Conservation (phyloP, 805 yeast genomes). For the Teunomyces kruisii region DNA sequence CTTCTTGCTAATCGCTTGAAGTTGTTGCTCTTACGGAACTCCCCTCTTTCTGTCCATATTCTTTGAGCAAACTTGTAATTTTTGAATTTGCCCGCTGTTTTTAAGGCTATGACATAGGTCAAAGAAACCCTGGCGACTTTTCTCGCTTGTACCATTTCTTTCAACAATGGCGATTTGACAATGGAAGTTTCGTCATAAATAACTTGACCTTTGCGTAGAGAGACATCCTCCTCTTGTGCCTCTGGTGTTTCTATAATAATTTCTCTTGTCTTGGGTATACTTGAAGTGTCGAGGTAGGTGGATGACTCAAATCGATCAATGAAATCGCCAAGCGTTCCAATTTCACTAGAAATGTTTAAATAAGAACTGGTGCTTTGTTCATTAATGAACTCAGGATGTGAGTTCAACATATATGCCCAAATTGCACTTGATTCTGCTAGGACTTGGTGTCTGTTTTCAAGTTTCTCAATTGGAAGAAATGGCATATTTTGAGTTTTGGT, state of each 20-base stretch:
- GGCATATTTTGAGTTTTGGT: slow-evolving; percentile 49
- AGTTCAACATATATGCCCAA: slow-evolving; percentile 54
- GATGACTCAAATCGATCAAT: slow-evolving; percentile 29
- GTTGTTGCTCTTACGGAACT: slow-evolving; percentile 52
- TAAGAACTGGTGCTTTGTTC: slow-evolving; percentile 48
- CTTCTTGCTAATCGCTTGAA: slow-evolving; percentile 44
- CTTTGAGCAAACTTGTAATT: slow-evolving; percentile 59
- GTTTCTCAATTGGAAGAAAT: slow-evolving; percentile 58
- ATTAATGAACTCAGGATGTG: slow-evolving; percentile 44
- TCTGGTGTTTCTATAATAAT: background rate
- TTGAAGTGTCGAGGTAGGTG: slow-evolving; percentile 28
- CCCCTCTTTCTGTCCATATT: slow-evolving; percentile 80
- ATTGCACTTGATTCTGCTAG: slow-evolving; percentile 78
- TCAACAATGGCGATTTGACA: slow-evolving; percentile 23
- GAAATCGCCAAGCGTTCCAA: slow-evolving; percentile 35
- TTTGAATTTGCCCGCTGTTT: slow-evolving; percentile 60
- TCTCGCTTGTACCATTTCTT: slow-evolving; percentile 3
- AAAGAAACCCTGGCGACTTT: slow-evolving; percentile 35
- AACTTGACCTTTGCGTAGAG: background rate
- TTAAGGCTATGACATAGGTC: slow-evolving; percentile 59
- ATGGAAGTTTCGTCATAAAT: slow-evolving; percentile 4
- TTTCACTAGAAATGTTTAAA: slow-evolving; percentile 45
- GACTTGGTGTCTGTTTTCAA: slow-evolving; percentile 43
- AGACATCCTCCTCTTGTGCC: background rate
- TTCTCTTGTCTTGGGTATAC: slow-evolving; percentile 14